These are phyloP conservation scores for Penicillium canariense DNA, from an alignment of 495 filamentous ascomycete genomes.

Conservation along the genomic window DNA sequence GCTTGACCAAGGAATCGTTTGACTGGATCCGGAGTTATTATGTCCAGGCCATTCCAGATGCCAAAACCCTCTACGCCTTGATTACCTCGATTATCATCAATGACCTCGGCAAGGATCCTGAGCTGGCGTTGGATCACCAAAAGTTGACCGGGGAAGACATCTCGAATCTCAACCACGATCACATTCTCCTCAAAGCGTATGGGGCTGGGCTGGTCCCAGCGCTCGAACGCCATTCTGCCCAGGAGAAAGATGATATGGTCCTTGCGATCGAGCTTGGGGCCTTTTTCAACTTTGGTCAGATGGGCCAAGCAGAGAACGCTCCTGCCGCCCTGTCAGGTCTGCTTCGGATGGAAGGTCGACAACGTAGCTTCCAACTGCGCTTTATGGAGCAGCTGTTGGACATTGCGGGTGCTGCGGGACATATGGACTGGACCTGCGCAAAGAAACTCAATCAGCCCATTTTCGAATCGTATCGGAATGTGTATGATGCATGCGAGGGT, in stretches of 20 bases:
- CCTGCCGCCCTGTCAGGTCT: constrained; percentile 29
- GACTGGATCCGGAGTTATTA: constrained; percentile 22
- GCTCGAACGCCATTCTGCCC: constrained; percentile 20
- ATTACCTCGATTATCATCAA: constrained; percentile 39
- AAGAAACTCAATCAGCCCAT: constrained; percentile 33
- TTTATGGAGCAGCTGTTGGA: constrained; percentile 41
- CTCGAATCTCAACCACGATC: constrained; percentile 33
- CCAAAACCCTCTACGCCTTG: constrained; percentile 30
- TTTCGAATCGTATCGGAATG: constrained; percentile 30
- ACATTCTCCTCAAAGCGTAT: constrained; percentile 33
- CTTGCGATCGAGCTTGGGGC: constrained; percentile 45
- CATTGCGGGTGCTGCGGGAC: constrained; percentile 37
- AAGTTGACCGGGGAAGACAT: constrained; percentile 26
- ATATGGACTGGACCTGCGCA: constrained; percentile 37
- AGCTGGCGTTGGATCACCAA: constrained; percentile 24
- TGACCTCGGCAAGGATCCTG: constrained; percentile 40
- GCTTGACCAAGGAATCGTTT: constrained; percentile 19
- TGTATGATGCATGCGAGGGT: constrained; percentile 27
- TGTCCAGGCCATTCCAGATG: constrained; percentile 5
- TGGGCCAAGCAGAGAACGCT: constrained; percentile 40
- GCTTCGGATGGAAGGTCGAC: constrained; percentile 18
- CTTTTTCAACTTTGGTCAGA: constrained; percentile 43
- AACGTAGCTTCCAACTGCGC: constrained; percentile 31
- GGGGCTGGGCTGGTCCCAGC: constrained; percentile 25
- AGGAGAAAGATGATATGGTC: constrained; percentile 32